These are phyloP conservation scores for Toxicodendron radicans DNA, from an alignment of 345 rosid species.

Conservation along the genomic window DNA sequence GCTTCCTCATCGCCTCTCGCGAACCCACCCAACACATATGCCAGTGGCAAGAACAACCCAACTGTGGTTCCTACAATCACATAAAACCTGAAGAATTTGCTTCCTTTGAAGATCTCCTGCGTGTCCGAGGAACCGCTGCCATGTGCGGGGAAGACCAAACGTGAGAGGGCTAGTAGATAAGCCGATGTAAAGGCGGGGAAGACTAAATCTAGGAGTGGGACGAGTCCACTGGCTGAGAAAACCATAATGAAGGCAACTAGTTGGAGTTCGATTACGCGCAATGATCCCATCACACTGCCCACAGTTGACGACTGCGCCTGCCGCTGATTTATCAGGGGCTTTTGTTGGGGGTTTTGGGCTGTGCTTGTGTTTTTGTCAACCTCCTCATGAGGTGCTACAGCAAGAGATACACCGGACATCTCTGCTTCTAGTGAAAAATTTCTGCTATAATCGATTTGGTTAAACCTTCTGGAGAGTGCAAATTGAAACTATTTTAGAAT, in stretches of 20 bases:
- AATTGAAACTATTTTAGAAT: not conserved
- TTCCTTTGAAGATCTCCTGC: constrained; percentile 59
- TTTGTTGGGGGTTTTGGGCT: constrained; percentile 19
- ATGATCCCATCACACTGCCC: constrained; percentile 71
- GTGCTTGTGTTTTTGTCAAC: constrained; percentile 26
- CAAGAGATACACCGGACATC: constrained; percentile 82
- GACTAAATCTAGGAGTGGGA: constrained; percentile 72
- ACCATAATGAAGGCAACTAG: constrained; percentile 86
- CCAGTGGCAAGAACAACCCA: constrained; percentile 82
- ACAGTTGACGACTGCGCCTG: constrained; percentile 31
- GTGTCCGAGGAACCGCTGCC: constrained; percentile 32
- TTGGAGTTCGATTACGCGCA: constrained; percentile 82
- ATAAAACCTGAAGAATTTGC: constrained; percentile 59
- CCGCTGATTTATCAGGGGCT: constrained; percentile 17
- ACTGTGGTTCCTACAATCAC: constrained; percentile 64
- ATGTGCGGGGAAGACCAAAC: constrained; percentile 69
- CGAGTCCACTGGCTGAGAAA: constrained; percentile 86
- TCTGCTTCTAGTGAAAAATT: not conserved
- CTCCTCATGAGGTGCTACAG: constrained; percentile 52
- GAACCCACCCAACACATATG: constrained; percentile 86
- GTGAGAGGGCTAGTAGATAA: constrained; percentile 56
- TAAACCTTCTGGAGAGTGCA: not conserved
- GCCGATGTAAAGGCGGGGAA: constrained; percentile 75
- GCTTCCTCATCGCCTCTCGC: constrained; percentile 85
- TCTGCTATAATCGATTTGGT: not conserved